Base-by-base conservation (phyloP, 495 filamentous ascomycete genomes). In the Aspergillus hancockii region DNA sequence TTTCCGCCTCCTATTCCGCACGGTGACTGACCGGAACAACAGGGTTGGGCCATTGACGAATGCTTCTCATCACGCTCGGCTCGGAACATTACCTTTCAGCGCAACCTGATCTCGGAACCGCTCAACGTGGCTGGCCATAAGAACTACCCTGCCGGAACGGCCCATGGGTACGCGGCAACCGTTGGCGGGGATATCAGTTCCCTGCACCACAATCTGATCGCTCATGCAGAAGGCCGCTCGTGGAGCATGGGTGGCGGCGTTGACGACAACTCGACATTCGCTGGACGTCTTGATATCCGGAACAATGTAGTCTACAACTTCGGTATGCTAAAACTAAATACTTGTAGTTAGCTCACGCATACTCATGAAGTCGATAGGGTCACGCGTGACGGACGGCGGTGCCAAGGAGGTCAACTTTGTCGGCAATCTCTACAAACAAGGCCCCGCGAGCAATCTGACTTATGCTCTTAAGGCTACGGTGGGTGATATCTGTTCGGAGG, bases 271-370 rank as follows among this genome's bases (percentile, higher is more conserved):
- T 45, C 58, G 30, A 54, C n/a, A 0, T 49, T 60, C 50, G 51
- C 58, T 5, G 58, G 58, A 5, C 30, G 51, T 12, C 40, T 60
- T 28, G 58, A 60, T 50, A 60, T 60, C 16, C 49, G 56, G 25
- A 60, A 60, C 40, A 60, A 60, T 43, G 58, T 60, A 1, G 58
- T 60, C 9, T 60, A 60, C 30, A 60, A 60, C 30, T 60, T 60
- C 19, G 58, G 52, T 60, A 40, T n/a, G n/a, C n/a, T n/a, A n/a
- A n/a, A n/a, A n/a, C n/a, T n/a, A n/a, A n/a, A n/a, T n/a, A n/a
- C n/a, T n/a, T n/a, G n/a, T n/a, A n/a, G n/a, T n/a, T n/a, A n/a
- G n/a, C n/a, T n/a, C n/a, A n/a, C n/a, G n/a, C n/a, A n/a, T n/a
- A n/a, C n/a, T 22, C 4, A 16, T 14, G 40, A 14, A 43, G 9